Evolutionary conservation across 768 basidiomycete genomes (phyloP).

Genomic region (Boletus coccyginus): DNA sequence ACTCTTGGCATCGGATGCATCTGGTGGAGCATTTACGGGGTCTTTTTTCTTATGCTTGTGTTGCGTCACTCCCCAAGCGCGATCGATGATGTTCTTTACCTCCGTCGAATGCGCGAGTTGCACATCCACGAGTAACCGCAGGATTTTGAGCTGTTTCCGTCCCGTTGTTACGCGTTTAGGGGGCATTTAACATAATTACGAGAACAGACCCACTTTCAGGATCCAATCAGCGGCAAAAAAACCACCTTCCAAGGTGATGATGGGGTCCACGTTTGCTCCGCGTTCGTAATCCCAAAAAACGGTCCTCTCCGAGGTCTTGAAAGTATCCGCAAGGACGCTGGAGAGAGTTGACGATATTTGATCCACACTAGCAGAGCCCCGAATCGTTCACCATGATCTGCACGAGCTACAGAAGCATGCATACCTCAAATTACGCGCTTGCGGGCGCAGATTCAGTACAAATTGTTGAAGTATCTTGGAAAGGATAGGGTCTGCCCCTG

Average conservation of each 20-base stretch:
- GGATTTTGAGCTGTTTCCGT: slow-evolving; percentile 63
- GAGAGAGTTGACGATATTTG: slow-evolving; percentile 77
- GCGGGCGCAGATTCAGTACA: slow-evolving; percentile 78
- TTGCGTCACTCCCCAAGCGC: slow-evolving; percentile 82
- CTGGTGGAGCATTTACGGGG: slow-evolving; percentile 50
- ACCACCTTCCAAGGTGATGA: slow-evolving; percentile 60
- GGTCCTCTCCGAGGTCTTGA: slow-evolving; percentile 71
- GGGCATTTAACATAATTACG: slow-evolving; percentile 24
- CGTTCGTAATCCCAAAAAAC: slow-evolving; percentile 77
- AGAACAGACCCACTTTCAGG: slow-evolving; percentile 61
- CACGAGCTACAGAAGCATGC: slow-evolving; percentile 32
- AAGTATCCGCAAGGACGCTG: slow-evolving; percentile 64
- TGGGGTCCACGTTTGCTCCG: slow-evolving; percentile 70
- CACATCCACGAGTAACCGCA: slow-evolving; percentile 83
- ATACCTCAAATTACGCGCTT: slow-evolving; percentile 88
- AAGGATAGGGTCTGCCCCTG: slow-evolving; percentile 69
- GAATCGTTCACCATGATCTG: slow-evolving; percentile 27
- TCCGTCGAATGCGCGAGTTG: slow-evolving; percentile 69
- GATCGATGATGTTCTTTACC: slow-evolving; percentile 73
- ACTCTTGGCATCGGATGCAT: slow-evolving; percentile 60
- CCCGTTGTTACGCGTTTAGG: slow-evolving; percentile 28
- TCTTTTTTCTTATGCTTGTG: slow-evolving; percentile 85
- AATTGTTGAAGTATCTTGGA: slow-evolving; percentile 73
- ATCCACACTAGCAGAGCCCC: slow-evolving; percentile 57
- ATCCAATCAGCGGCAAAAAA: slow-evolving; percentile 83